A percentile compares a stretch with the other conserved stretches of the same genome.
Evolutionary conservation across 1,284 basidiomycete genomes (phyloP).

Genomic region (Xerocomus cyaneibrunnescens): DNA sequence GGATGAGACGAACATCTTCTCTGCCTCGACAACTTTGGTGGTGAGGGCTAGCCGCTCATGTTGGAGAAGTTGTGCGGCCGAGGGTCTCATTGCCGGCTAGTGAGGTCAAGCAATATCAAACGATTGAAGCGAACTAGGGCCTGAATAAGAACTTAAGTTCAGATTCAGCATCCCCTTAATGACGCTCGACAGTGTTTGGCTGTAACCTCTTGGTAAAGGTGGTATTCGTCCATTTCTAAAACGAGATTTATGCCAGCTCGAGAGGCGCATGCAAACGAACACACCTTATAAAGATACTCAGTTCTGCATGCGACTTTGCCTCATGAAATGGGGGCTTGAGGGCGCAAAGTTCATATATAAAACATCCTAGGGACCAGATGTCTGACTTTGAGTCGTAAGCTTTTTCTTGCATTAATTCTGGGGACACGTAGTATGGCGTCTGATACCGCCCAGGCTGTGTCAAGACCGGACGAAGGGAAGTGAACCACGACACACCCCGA

Average conservation of each 20-base stretch:
- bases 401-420: slow-evolving; percentile 94
- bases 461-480: neutral
- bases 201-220: slow-evolving; percentile 80
- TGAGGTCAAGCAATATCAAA: neutral
- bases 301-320: slow-evolving; percentile 83
- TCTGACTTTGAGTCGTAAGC: slow-evolving; percentile 97
- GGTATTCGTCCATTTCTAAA: slow-evolving; percentile 81
- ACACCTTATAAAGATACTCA: slow-evolving; percentile 78
- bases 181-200: slow-evolving; percentile 64
- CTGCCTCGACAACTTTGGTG: slow-evolving; percentile 70
- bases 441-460: slow-evolving; percentile 30
- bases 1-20: slow-evolving; percentile 63
- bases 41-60: slow-evolving; percentile 76
- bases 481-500: slow-evolving; percentile 61
- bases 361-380: slow-evolving; percentile 96
- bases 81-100: slow-evolving; percentile 82
- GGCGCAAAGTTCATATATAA: slow-evolving; percentile 95
- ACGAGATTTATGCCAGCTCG: slow-evolving; percentile 1
- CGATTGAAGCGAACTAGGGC: neutral
- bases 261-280: slow-evolving; percentile 13
- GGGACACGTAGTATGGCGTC: slow-evolving; percentile 99
- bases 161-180: slow-evolving; percentile 88
- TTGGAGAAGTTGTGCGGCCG: slow-evolving; percentile 73
- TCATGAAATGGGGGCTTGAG: slow-evolving; percentile 89
- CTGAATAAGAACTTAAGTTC: slow-evolving; percentile 54